Evolutionary conservation across 148 eudicot genomes (phyloP).

Genomic region (Dysphania ambrosioides): DNA sequence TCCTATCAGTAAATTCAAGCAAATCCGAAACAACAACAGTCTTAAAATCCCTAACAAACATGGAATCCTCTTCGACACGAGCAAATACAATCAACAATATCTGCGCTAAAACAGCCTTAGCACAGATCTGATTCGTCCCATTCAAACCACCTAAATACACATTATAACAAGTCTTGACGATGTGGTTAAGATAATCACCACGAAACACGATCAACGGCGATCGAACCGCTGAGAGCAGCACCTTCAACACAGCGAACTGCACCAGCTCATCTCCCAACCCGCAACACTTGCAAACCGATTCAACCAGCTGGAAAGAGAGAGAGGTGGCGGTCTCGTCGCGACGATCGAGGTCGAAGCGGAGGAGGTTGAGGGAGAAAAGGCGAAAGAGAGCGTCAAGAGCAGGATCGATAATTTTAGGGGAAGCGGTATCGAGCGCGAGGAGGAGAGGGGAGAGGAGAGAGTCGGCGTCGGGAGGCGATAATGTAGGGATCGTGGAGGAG

Average conservation of each 20-base stretch:
- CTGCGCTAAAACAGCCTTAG: slow-evolving; percentile 89
- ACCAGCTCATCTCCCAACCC: slow-evolving; percentile 55
- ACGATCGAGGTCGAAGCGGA: slow-evolving; percentile 50
- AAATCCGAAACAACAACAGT: slow-evolving; percentile 60
- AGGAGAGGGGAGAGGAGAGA: slow-evolving; percentile 56
- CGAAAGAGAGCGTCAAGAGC: slow-evolving; percentile 64
- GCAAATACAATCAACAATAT: slow-evolving; percentile 72
- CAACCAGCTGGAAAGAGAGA: slow-evolving; percentile 31
- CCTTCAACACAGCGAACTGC: slow-evolving; percentile 61
- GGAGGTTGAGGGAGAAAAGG: slow-evolving; percentile 50
- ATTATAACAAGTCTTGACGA: slow-evolving; percentile 83
- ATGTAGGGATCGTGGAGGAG: slow-evolving; percentile 49
- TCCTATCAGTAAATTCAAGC: slow-evolving; percentile 84
- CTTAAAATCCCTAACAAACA: slow-evolving; percentile 35
- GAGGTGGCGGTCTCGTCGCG: neutral
- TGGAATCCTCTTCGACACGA: slow-evolving; percentile 59
- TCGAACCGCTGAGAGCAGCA: slow-evolving; percentile 63
- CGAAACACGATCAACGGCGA: slow-evolving; percentile 51
- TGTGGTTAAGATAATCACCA: slow-evolving; percentile 66
- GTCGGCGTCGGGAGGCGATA: slow-evolving; percentile 48
- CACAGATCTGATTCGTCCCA: slow-evolving; percentile 97
- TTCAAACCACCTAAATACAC: slow-evolving; percentile 70
- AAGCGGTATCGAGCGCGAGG: slow-evolving; percentile 59
- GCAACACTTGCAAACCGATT: slow-evolving; percentile 57
- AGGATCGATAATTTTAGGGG: slow-evolving; percentile 68